phyloP scores from a whole-genome alignment of 2,329 filamentous ascomycete species.

The Gaeumannomyces tritici region DNA sequence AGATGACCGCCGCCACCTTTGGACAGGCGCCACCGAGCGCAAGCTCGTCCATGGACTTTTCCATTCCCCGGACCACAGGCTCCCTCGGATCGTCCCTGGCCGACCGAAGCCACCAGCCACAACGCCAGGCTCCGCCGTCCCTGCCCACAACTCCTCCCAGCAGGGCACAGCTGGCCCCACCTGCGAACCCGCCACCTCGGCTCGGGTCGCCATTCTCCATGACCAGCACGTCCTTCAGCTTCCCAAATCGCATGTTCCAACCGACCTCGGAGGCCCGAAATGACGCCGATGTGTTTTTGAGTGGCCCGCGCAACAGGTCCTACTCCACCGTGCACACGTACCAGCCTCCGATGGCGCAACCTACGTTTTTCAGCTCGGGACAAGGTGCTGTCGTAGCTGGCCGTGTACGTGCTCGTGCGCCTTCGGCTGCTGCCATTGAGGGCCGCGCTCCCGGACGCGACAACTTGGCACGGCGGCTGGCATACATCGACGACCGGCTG shows the following conservation, averaged over 20 bases:
- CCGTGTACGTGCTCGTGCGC: neutral
- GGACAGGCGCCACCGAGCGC: conserved; percentile 8
- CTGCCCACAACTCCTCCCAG: neutral
- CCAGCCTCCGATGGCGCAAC: neutral
- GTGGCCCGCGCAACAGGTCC: conserved; percentile 28
- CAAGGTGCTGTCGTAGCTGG: neutral
- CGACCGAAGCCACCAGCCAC: neutral
- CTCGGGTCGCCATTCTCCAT: conserved; percentile 51
- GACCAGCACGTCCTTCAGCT: conserved; percentile 43
- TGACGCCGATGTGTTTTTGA: neutral
- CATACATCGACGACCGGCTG: conserved; percentile 49
- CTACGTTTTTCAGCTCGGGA: neutral
- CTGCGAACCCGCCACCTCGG: conserved; percentile 24
- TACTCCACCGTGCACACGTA: conserved; percentile 44
- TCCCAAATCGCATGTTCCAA: conserved; percentile 47
- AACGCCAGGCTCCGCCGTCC: neutral
- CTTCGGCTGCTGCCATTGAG: neutral
- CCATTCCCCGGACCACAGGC: conserved; percentile 28
- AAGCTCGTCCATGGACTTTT: conserved; percentile 16
- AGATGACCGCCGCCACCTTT: neutral
- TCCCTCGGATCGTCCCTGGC: conserved; percentile 5
- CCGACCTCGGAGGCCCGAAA: conserved; percentile 12
- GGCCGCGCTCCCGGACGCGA: conserved; percentile 18
- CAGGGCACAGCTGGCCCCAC: neutral
- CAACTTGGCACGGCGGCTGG: conserved; percentile 41